Evolutionary conservation across 441 rosid species (phyloP), one percentile per base, ranked within the genome.

Genomic region (Viola pubescens): DNA sequence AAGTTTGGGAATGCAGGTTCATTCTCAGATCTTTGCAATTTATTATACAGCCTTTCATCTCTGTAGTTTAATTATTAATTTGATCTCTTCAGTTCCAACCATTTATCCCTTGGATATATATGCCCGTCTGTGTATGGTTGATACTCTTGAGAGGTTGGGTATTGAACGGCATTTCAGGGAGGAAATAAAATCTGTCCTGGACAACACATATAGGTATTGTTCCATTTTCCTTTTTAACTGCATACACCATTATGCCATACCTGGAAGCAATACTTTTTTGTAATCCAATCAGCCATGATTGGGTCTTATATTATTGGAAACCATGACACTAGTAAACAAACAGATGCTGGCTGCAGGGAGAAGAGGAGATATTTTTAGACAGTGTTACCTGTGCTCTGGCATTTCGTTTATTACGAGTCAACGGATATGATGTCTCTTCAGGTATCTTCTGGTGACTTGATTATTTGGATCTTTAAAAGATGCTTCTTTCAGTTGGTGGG

Each of bases 301-400:
- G 1, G 8, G 49, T 61, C 47, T 56, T 52, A 9, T 34, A 41
- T 45, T 37, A 13, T 26, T 58, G 45, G 45, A 60, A 62, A 62
- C 50, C 59, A 61, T 73, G 63, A 51, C 50, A n/a, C 71, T 73
- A 52, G 62, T 57, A 40, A 59, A 49, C 59, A 60, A 70, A 67
- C 80, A 91, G 97, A 69, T 80, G 65, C 69, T 89, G 97, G 97
- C 67, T 76, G 69, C 81, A 72, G 73, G 86, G 86, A 11, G 84
- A 80, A 58, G 91, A 84, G 70, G 88, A 82, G 71, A 78, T 88
- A 72, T 73, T 77, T 77, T 70, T 67, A 63, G 87, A 79, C 62
- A 49, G 63, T 43, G 59, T 70, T 7, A 68, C 82, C 51, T 76
- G 79, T 9, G 82, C 82, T 8, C 60, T 81, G 80, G 85, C 97